These are phyloP conservation scores for Tolypocladium tundrense DNA, from an alignment of 2,329 filamentous ascomycete species.

Conservation along the genomic window DNA sequence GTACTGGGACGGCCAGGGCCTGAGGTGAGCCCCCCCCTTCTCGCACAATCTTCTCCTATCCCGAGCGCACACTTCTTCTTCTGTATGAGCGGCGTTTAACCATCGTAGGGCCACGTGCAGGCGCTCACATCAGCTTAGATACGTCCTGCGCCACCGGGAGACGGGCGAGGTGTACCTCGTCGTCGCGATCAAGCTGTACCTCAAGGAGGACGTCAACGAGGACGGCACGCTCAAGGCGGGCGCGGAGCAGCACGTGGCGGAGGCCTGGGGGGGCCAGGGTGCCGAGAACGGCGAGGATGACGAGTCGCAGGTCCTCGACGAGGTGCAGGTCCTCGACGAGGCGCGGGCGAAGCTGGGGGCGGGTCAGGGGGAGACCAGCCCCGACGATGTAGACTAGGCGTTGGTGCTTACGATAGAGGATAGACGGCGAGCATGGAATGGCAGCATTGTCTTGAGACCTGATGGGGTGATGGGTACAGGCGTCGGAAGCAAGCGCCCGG, in stretches of 20 bases:
- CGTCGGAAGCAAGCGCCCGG: too few relatives aligned
- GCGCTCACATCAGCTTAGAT: slow-evolving; percentile 79
- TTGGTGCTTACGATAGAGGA: not conserved
- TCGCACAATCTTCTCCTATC: not conserved
- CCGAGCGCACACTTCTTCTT: not conserved
- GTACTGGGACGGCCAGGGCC: slow-evolving; percentile 70
- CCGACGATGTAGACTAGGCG: slow-evolving; percentile 34
- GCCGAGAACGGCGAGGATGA: slow-evolving; percentile 17
- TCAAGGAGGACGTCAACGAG: slow-evolving; percentile 54
- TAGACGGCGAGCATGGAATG: not conserved
- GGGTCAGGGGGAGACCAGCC: slow-evolving; percentile 17
- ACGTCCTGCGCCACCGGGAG: slow-evolving; percentile 73
- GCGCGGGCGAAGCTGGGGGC: slow-evolving; percentile 25
- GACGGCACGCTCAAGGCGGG: slow-evolving; percentile 42
- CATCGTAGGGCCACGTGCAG: slow-evolving; percentile 25
- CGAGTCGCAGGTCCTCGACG: slow-evolving; percentile 24
- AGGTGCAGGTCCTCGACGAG: slow-evolving; percentile 25
- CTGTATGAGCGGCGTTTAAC: slow-evolving; percentile 7
- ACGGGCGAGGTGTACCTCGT: slow-evolving; percentile 72
- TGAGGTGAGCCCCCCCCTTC: slow-evolving; percentile 45
- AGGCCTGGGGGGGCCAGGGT: slow-evolving; percentile 10
- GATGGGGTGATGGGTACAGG: too few relatives aligned
- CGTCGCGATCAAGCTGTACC: slow-evolving; percentile 67
- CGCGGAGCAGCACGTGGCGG: slow-evolving; percentile 17
- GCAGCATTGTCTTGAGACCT: too few relatives aligned